These are phyloP conservation scores for Pleomassaria siparia DNA, from an alignment of 2,329 filamentous ascomycete species.

Conservation along the genomic window DNA sequence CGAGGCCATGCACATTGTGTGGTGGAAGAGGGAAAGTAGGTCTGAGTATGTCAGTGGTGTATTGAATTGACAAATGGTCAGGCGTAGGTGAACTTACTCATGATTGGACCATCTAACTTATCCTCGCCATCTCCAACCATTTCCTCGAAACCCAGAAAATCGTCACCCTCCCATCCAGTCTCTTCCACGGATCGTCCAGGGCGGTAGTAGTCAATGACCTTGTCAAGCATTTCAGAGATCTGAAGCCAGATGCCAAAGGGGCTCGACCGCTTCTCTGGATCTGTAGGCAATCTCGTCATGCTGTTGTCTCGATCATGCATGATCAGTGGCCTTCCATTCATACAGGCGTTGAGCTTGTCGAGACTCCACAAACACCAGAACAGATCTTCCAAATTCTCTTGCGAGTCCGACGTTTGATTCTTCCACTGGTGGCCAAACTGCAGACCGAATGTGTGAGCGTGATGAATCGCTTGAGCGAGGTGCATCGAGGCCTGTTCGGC, in stretches of 20 bases:
- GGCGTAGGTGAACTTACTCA: conserved; percentile 32
- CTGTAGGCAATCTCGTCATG: conserved; percentile 43
- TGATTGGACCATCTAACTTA: conserved; percentile 38
- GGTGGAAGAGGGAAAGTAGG: conserved; percentile 58
- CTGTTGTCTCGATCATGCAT: conserved; percentile 53
- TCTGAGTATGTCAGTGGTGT: conserved; percentile 36
- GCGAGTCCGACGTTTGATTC: conserved; percentile 40
- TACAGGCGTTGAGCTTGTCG: conserved; percentile 51
- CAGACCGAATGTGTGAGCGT: conserved; percentile 52
- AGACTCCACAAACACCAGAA: conserved; percentile 55
- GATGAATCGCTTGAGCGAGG: conserved; percentile 52
- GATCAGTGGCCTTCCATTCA: conserved; percentile 50
- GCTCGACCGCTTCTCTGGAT: conserved; percentile 47
- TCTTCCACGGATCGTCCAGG: conserved; percentile 44
- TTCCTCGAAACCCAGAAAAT: conserved; percentile 49
- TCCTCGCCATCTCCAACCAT: conserved; percentile 45
- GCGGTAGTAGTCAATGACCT: conserved; percentile 51
- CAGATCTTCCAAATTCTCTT: conserved; percentile 47
- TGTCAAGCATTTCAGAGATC: conserved; percentile 49
- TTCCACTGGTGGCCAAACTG: conserved; percentile 47
- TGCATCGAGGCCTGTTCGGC: conserved; percentile 51
- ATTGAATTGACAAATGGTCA: conserved; percentile 11
- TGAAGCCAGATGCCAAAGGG: conserved; percentile 53
- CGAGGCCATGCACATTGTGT: conserved; percentile 59
- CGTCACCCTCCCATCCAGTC: conserved; percentile 51